phyloP scores from a whole-genome alignment of 169 alveolate genomes.

The Babesia caballi region DNA sequence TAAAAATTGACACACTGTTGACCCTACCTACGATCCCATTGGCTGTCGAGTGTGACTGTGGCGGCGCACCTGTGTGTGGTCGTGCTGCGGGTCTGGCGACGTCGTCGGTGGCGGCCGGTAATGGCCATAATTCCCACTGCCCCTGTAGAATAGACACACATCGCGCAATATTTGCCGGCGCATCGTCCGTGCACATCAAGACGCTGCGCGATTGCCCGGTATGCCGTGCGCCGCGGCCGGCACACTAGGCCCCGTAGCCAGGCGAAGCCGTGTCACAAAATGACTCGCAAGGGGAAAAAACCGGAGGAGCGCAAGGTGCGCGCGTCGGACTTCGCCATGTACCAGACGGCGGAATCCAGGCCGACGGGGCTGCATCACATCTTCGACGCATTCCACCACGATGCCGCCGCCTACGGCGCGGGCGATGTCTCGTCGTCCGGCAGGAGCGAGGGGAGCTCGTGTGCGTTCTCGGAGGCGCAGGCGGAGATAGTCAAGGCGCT shows the following conservation, averaged over 20 bases:
- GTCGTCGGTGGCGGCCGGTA: no score
- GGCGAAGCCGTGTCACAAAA: no score
- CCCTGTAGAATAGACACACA: no score
- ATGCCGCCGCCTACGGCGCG: not conserved
- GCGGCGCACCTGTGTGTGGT: no score
- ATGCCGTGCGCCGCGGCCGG: not conserved
- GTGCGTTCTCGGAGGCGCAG: not conserved
- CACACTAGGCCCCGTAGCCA: not conserved
- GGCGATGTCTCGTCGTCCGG: not conserved
- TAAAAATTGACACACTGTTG: no score
- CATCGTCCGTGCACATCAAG: not conserved
- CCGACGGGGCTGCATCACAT: slow-evolving; percentile 61
- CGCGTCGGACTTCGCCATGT: slow-evolving; percentile 58
- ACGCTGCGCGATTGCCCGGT: not conserved
- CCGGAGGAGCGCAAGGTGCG: slow-evolving; percentile 56
- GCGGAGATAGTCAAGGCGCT: slow-evolving; percentile 39
- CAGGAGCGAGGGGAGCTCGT: not conserved
- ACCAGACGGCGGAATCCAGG: slow-evolving; percentile 44
- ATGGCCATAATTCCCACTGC: no score
- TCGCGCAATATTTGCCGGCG: not conserved
- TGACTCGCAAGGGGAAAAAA: slow-evolving; percentile 19
- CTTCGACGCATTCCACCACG: slow-evolving; percentile 39
- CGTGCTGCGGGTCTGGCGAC: no score
- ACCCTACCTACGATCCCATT: no score
- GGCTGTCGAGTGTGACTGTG: no score